These are phyloP conservation scores for Aquilaria sinensis DNA, from an alignment of 345 rosid genomes.

Conservation along the genomic window DNA sequence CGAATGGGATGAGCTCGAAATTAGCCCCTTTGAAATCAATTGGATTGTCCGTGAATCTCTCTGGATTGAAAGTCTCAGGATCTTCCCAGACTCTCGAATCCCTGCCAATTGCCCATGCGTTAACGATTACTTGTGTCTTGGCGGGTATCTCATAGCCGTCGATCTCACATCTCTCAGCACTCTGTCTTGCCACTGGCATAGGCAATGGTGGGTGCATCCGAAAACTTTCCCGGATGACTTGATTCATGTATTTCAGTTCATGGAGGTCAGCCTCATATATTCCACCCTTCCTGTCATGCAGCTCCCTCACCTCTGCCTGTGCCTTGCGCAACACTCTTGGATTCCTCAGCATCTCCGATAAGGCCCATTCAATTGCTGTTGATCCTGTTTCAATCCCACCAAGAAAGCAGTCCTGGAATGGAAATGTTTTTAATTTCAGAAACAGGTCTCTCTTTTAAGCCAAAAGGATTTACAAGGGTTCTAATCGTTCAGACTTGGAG, in stretches of 20 bases:
- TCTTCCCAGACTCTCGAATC: constrained; percentile 16
- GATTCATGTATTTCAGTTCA: constrained; percentile 12
- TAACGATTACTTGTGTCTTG: constrained; percentile 14
- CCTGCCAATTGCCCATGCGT: constrained; percentile 23
- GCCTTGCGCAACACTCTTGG: constrained; percentile 22
- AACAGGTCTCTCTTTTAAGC: too few relatives aligned
- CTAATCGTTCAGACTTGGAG: too few relatives aligned
- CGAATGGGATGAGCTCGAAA: constrained; percentile 21
- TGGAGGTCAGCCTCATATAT: constrained; percentile 7
- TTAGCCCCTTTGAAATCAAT: constrained; percentile 16
- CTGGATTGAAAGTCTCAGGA: constrained; percentile 18
- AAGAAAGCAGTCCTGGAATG: constrained; percentile 13
- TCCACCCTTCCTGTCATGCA: constrained; percentile 7
- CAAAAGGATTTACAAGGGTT: too few relatives aligned
- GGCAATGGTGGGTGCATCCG: constrained; percentile 24
- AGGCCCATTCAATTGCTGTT: constrained; percentile 19
- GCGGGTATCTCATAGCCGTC: constrained; percentile 16
- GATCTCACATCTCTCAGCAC: constrained; percentile 8
- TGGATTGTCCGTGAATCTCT: constrained; percentile 11
- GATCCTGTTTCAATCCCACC: constrained; percentile 25
- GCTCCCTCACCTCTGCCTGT: constrained; percentile 20
- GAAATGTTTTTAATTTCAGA: too few relatives aligned
- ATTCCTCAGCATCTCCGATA: constrained; percentile 18
- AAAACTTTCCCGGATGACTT: constrained; percentile 20
- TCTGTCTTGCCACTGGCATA: constrained; percentile 18